Evolutionary conservation across 306 rosid genomes (phyloP).

Genomic region (Ormosia emarginata): DNA sequence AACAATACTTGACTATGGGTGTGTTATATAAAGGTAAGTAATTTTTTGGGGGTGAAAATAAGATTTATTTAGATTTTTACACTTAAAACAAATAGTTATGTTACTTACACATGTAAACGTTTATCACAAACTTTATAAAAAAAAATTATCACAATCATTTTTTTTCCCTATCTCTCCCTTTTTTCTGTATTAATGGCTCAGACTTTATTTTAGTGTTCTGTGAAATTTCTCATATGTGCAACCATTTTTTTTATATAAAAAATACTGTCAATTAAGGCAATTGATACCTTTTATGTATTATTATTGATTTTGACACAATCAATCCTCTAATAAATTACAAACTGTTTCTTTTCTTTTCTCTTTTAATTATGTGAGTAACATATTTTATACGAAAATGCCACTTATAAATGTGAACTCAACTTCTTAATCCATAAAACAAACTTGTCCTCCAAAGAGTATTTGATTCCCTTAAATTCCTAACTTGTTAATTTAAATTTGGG

Average conservation of each 20-base stretch:
- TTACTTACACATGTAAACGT: too few relatives aligned
- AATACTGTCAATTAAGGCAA: neutral
- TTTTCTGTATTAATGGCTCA: neutral
- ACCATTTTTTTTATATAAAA: neutral
- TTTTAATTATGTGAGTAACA: constrained; percentile 4
- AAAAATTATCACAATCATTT: too few relatives aligned
- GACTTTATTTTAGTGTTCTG: neutral
- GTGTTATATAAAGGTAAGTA: too few relatives aligned
- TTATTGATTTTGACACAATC: neutral
- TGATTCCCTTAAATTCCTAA: constrained; percentile 14
- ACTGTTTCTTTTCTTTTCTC: neutral
- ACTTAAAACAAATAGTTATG: too few relatives aligned
- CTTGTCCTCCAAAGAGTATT: constrained; percentile 3
- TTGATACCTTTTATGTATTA: neutral
- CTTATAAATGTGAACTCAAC: neutral
- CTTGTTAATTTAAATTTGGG: constrained; percentile 14
- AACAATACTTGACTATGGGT: too few relatives aligned
- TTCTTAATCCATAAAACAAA: constrained; percentile 4
- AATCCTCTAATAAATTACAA: constrained; percentile 4
- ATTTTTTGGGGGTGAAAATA: too few relatives aligned
- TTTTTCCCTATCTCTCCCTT: neutral
- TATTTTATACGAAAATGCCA: neutral
- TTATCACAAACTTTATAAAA: too few relatives aligned
- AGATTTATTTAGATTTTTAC: too few relatives aligned
- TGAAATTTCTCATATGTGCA: neutral